Evolutionary conservation across 331 rosid genomes (phyloP).

Genomic region (Acacia pycnantha): DNA sequence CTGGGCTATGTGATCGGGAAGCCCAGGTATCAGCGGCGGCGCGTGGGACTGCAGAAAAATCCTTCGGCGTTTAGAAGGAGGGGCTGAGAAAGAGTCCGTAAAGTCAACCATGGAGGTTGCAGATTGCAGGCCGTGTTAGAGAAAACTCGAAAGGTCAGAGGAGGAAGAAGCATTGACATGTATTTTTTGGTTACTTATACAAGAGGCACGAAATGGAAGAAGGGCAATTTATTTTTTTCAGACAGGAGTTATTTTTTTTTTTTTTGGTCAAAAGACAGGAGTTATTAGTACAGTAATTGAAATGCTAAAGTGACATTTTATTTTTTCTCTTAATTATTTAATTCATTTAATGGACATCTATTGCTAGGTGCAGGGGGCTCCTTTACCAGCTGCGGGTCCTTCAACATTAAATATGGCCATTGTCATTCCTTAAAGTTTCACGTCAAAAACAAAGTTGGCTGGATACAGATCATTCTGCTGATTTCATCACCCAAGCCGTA

Average conservation of each 20-base stretch:
- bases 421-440: too few species aligned
- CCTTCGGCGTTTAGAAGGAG: not conserved
- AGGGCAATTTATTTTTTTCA: not conserved
- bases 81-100: not conserved
- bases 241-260: not conserved
- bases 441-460: too few species aligned
- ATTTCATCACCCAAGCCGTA: too few species aligned
- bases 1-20: constrained; percentile 76
- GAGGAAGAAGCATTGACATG: not conserved
- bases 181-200: not conserved
- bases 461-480: too few species aligned
- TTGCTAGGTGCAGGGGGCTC: too few species aligned
- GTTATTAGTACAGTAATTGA: not conserved
- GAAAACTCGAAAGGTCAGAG: not conserved
- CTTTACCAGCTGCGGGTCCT: not conserved
- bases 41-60: not conserved
- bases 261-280: too few species aligned
- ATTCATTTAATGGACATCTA: not conserved
- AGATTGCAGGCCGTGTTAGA: not conserved
- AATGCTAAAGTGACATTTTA: not conserved
- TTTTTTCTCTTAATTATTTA: not conserved
- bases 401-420: too few species aligned
- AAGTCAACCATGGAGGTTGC: constrained; percentile 1
- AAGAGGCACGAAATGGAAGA: not conserved
- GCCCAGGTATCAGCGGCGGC: constrained; percentile 47